Evolutionary conservation across 2,329 filamentous ascomycete species (phyloP), one percentile per base, ranked within the genome.

Genomic region (Lasiodiplodia sp.): DNA sequence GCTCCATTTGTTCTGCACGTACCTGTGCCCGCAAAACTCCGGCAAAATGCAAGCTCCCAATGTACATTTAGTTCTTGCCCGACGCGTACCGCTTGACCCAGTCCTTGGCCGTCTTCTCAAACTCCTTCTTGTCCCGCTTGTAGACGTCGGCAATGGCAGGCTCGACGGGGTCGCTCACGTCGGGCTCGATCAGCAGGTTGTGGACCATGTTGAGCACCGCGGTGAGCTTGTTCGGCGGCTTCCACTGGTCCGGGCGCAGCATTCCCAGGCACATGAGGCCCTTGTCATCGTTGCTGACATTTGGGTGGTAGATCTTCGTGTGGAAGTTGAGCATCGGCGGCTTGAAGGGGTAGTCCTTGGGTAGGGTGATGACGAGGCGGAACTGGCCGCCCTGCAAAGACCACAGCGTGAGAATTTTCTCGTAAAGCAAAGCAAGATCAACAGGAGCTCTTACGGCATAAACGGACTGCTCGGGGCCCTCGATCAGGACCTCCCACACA

Each of bases 251-350:
- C 37, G 91, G 80, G 78, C 94, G 93, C 73, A 97, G 88, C 80
- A 94, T 87, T 70, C 88, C 90, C 55, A 97, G 86, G 82, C 94
- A 97, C 88, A 97, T 92, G 81, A 87, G 91, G 71, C 94, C 94
- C 73, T 89, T 88, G 77, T 88, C 87, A 80, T 97, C 94, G 86
- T 97, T 96, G 77, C 91, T 93, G 69, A 97, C 88, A 82, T 97
- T 97, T 55, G 94, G 94, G 83, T 97, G 94, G 87, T 97, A 97
- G 85, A 97, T 92, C 82, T 94, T 95, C 64, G 94, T 97, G 72
- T 85, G 83, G 86, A 97, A 97, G 77, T 87, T 89, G 73, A 97
- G 86, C 70, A 87, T 84, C 18, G 94, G 94, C 25, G 93, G 89
- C 82, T 96, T 96, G 89, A 97, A 97, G 44, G 94, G 94, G 84